Conservation (phyloP, 108 stramenopile genomes). For the Fragilariopsis cylindrus region DNA sequence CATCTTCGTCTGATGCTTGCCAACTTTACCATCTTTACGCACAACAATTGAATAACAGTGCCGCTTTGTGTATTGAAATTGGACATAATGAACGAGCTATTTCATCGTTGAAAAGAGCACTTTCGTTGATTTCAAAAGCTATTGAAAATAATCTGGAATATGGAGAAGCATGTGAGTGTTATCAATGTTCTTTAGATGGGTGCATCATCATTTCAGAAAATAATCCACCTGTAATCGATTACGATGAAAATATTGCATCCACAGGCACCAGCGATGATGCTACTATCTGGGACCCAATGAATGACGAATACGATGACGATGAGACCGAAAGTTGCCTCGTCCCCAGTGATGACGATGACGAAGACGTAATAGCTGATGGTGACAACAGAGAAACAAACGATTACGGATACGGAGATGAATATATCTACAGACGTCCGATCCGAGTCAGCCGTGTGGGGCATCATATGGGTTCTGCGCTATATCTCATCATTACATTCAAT, state of each 20-base stretch:
- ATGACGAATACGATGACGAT: too few relatives aligned
- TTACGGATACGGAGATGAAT: constrained; percentile 12
- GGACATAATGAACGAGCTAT: constrained; percentile 5
- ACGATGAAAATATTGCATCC: too few relatives aligned
- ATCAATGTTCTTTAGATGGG: background rate
- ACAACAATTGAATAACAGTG: constrained; percentile 9
- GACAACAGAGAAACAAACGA: too few relatives aligned
- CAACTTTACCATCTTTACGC: constrained; percentile 1
- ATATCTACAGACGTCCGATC: constrained; percentile 32
- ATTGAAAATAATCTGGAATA: background rate
- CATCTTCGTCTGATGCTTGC: too few relatives aligned
- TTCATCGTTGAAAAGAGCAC: background rate
- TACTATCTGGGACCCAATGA: too few relatives aligned
- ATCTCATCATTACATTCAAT: constrained; percentile 32
- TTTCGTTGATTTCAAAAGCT: background rate
- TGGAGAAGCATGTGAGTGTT: constrained; percentile 1
- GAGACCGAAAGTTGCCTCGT: too few relatives aligned
- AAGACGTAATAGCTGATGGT: too few relatives aligned
- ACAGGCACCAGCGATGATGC: too few relatives aligned
- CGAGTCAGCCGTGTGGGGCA: constrained; percentile 16
- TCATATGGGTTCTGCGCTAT: constrained; percentile 29
- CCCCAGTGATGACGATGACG: too few relatives aligned
- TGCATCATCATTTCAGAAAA: constrained; percentile 9
- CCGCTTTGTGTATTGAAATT: constrained; percentile 4
- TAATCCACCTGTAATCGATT: background rate